Evolutionary conservation across 2,329 filamentous ascomycete species (phyloP).

Genomic region (Colletotrichum ledebouriae): DNA sequence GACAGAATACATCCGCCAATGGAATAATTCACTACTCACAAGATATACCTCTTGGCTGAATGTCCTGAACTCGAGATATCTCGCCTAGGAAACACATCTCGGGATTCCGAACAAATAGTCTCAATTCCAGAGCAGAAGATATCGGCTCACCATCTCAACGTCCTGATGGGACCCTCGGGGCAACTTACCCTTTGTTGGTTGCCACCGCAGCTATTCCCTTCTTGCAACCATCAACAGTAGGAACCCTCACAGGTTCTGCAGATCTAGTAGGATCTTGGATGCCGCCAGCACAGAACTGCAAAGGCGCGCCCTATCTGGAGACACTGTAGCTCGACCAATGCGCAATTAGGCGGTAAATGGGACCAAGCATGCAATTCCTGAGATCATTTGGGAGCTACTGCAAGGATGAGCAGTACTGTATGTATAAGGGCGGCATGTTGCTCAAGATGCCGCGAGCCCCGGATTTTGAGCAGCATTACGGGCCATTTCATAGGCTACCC

Average conservation of each 20-base stretch:
- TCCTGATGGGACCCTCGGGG: no score
- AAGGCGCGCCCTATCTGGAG: conserved; percentile 25
- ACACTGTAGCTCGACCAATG: background rate
- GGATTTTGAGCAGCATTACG: conserved; percentile 24
- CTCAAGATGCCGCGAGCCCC: conserved; percentile 29
- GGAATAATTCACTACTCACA: no score
- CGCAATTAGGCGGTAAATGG: background rate
- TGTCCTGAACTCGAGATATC: no score
- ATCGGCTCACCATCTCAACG: no score
- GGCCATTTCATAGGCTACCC: conserved; percentile 23
- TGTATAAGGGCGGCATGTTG: background rate
- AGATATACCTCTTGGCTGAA: no score
- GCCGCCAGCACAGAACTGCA: background rate
- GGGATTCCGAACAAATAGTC: no score
- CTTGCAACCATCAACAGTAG: background rate
- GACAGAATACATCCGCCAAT: no score
- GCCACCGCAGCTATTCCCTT: no score
- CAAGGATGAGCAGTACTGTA: background rate
- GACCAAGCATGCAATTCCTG: background rate
- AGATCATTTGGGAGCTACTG: background rate
- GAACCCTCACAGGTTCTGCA: no score
- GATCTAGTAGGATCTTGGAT: background rate
- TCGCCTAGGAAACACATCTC: no score
- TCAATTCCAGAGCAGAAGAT: no score
- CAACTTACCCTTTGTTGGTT: no score